These are phyloP conservation scores for Areca catechu DNA, from an alignment of 176 grass and related monocot species.

Conservation along the genomic window DNA sequence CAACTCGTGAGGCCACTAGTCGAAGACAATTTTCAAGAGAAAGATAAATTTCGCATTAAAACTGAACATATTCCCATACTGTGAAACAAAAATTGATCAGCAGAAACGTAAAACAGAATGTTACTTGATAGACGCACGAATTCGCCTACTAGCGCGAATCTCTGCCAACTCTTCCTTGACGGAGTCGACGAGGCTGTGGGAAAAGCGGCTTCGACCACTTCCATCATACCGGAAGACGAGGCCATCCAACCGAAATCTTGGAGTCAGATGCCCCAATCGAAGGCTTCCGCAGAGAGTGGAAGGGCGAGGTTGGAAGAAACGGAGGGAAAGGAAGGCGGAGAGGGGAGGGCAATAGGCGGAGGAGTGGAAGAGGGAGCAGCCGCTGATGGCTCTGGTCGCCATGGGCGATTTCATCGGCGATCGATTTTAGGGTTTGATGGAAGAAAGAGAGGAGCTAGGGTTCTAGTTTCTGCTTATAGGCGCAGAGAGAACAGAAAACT, in stretches of 20 bases:
- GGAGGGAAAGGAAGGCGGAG: slow-evolving; percentile 21
- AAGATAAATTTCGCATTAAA: too few relatives aligned
- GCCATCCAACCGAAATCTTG: slow-evolving; percentile 6
- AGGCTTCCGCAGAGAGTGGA: slow-evolving; percentile 11
- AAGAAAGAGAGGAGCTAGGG: too few relatives aligned
- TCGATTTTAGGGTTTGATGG: too few relatives aligned
- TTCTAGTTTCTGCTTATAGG: too few relatives aligned
- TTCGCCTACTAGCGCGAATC: slow-evolving; percentile 23
- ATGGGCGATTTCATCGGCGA: slow-evolving; percentile 32
- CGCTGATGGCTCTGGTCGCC: slow-evolving; percentile 33
- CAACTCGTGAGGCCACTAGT: too few relatives aligned
- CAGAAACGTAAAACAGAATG: background rate
- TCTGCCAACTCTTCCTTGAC: slow-evolving; percentile 56
- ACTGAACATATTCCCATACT: too few relatives aligned
- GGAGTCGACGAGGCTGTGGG: slow-evolving; percentile 45
- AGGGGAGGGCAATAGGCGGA: slow-evolving; percentile 1
- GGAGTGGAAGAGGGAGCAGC: slow-evolving; percentile 22
- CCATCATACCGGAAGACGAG: slow-evolving; percentile 11
- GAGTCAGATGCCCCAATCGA: background rate
- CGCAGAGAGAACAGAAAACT: too few relatives aligned
- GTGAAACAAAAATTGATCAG: too few relatives aligned
- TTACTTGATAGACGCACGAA: slow-evolving; percentile 52
- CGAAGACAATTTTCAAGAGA: background rate
- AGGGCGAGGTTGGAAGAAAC: slow-evolving; percentile 38
- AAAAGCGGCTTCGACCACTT: slow-evolving; percentile 10